Evolutionary conservation across 331 rosid species (phyloP).

Genomic region (Pyrus hybrid): DNA sequence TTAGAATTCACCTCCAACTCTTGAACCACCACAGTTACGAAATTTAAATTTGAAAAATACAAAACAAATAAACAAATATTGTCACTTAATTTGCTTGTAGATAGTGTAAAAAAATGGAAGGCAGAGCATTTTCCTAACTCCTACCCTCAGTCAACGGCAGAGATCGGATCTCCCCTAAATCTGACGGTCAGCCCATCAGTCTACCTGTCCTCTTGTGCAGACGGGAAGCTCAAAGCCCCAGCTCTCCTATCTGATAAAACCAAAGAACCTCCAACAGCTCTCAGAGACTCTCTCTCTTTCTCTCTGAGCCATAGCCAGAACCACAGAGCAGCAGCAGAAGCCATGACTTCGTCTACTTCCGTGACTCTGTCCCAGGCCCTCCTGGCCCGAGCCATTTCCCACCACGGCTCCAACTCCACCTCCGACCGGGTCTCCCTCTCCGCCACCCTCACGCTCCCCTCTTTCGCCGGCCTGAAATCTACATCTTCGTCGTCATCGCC

Average conservation of each 20-base stretch:
- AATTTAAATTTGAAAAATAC: background rate
- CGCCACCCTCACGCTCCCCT: conserved; percentile 24
- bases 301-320: conserved; percentile 12
- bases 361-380: conserved; percentile 68
- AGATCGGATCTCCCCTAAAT: conserved; percentile 14
- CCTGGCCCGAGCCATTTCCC: conserved; percentile 41
- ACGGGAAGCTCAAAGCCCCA: conserved; percentile 31
- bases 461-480: conserved; percentile 49
- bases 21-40: background rate
- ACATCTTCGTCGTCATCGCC: conserved; percentile 8
- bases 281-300: background rate
- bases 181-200: conserved; percentile 28
- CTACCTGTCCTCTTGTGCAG: conserved; percentile 21
- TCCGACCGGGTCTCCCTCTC: conserved; percentile 43
- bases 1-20: too few relatives aligned
- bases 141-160: conserved; percentile 28
- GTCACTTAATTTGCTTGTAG: background rate
- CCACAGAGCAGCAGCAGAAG: background rate
- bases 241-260: conserved; percentile 7
- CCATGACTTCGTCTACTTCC: conserved; percentile 70
- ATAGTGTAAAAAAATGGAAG: conserved; percentile 20
- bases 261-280: background rate
- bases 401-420: conserved; percentile 32
- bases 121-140: conserved; percentile 27
- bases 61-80: background rate